These are phyloP conservation scores for Tricholoma flavovirens DNA, from an alignment of 768 basidiomycete genomes.

Conservation along the genomic window DNA sequence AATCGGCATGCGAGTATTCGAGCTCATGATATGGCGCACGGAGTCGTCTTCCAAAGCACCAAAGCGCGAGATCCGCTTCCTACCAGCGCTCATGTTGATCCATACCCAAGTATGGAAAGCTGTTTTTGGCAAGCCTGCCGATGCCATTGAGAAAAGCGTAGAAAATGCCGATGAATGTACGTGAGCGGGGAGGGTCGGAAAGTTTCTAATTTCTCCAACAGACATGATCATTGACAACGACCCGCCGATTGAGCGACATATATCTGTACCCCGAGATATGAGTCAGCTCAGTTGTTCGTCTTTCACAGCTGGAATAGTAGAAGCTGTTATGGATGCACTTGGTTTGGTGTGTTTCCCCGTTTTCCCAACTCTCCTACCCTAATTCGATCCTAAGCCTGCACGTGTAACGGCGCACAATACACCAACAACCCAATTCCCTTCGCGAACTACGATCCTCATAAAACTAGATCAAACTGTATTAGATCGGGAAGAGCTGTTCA, in stretches of 20 bases:
- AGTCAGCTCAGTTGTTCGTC: constrained; percentile 95
- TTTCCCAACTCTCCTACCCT: constrained; percentile 2
- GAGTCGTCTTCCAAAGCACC: constrained; percentile 83
- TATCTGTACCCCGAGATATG: constrained; percentile 93
- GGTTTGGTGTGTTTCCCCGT: constrained; percentile 67
- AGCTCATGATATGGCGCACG: constrained; percentile 76
- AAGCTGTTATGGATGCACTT: constrained; percentile 91
- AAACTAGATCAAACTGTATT: constrained; percentile 91
- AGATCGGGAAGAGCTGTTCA: constrained; percentile 89
- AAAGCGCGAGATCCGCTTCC: constrained; percentile 85
- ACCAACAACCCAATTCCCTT: constrained; percentile 72
- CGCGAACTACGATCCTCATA: constrained; percentile 93
- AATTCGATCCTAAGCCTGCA: constrained; percentile 60
- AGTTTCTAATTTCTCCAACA: constrained; percentile 23
- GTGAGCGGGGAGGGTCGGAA: constrained; percentile 21
- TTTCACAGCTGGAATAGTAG: constrained; percentile 94
- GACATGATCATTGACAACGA: constrained; percentile 99
- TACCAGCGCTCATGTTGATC: constrained; percentile 88
- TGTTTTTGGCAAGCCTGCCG: constrained; percentile 89
- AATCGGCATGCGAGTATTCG: constrained; percentile 80
- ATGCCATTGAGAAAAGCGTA: constrained; percentile 93
- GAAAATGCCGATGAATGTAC: constrained; percentile 94
- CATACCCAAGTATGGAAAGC: constrained; percentile 95
- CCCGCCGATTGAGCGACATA: constrained; percentile 83
- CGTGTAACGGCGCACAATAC: constrained; percentile 95